Base-by-base conservation (phyloP, 2,329 filamentous ascomycete species). In the Sclerotinia minor region DNA sequence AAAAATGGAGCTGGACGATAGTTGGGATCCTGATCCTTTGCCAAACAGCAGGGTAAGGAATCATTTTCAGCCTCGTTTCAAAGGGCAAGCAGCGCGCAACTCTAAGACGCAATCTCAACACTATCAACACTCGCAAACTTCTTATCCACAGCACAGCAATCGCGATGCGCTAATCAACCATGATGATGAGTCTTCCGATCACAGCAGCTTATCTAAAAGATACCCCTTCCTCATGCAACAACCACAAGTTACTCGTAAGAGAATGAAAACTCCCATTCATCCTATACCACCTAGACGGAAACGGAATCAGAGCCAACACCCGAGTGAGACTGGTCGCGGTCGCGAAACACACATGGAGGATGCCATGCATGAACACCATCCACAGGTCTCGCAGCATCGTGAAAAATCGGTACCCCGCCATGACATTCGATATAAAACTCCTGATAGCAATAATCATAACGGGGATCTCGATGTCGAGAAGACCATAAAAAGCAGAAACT, bases 241-340 rank as follows among this genome's bases (percentile, higher is more conserved):
- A 21, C 45, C 45, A 1, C 59, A 61, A n/a, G 9, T 26, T n/a
- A 50, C 44, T 29, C 17, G 50, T 13, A 66, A 66, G 44, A 58
- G 64, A 29, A 32, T 19, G 9, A 29, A n/a, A 52, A 38, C 19
- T n/a, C 32, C n/a, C 2, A 8, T 19, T 38, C 26, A 50, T 17
- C 29, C 24, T 26, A 19, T 17, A 4, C 32, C 32, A 1, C 32
- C 15, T 2, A 26, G 52, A 59, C 17, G n/a, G 3, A 66, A 66
- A 58, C 44, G 64, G 29, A 53, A 60, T 41, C 64, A 66, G 45
- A 66, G 64, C 44, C 44, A 66, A n/a, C 44, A 58, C 17, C 53
- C 64, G 38, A 44, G 32, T 29, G 24, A n/a, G 11, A 8, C 13
- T 26, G 21, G n/a, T 13, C 59, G n/a, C 32, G n/a, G 29, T 24